Base-by-base conservation (phyloP, 768 basidiomycete species). In the Leccinum variicolor region DNA sequence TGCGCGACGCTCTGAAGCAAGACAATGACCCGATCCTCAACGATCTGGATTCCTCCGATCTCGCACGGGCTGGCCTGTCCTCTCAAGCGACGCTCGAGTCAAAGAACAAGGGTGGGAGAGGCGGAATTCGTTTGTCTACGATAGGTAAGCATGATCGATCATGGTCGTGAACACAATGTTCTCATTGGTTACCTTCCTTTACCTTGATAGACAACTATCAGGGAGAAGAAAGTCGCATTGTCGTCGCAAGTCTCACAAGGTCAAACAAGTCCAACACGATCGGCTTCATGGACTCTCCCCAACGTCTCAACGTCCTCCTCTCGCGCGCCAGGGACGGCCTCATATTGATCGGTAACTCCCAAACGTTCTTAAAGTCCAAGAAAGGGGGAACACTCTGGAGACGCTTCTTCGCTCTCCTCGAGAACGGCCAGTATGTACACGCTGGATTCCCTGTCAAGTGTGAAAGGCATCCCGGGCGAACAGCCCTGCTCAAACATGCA, bases 141-240 rank as follows among this genome's bases (percentile, higher is more conserved):
- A 86, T 89, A 13, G 86, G 86, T 85, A 56, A 19, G 74, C 11
- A 17, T 29, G 3, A 49, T 10, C 5, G 3, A 49, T 10, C 5
- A 9, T 5, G 13, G 1, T 11, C 5, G 23, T 8, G n/a, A 8
- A 29, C n/a, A 1, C 14, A 33, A 31, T 14, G 36, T 5, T 14
- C 9, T 47, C 15, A 6, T n/a, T 15, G 8, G 9, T 13, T 39
- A 47, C 23, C 8, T 14, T 3, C 23, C 10, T 1, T 4, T 39
- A 11, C 15, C 2, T 4, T 39, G 33, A 13, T 52, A 87, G 87
- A 88, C 59, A 89, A 89, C 62, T 89, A 87, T 59, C 86, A 89
- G 62, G 87, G 87, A 5, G 87, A 89, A 62, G 86, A 88, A 65
- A 82, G 83, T 54, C 79, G 87, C 34, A 82, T 89, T 47, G 84